Conservation (phyloP, 2,329 filamentous ascomycete species). For the Aspergillus texensis region DNA sequence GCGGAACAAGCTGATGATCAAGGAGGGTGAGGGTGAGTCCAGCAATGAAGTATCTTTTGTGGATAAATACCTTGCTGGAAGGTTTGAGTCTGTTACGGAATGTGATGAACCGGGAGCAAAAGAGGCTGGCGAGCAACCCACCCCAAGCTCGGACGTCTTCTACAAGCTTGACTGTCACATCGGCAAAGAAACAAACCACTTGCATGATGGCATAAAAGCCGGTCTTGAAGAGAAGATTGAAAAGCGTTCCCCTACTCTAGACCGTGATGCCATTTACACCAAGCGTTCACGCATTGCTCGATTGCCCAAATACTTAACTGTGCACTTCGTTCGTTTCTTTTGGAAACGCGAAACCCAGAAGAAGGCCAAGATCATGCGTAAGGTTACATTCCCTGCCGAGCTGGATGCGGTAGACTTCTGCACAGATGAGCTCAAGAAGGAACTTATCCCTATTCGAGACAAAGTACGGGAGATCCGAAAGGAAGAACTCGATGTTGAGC, state of each 20-base stretch:
- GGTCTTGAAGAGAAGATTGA: constrained; percentile 86
- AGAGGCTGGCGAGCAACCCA: constrained; percentile 71
- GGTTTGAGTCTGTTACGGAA: constrained; percentile 75
- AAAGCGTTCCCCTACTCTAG: constrained; percentile 79
- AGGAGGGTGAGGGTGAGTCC: constrained; percentile 49
- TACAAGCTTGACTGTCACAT: constrained; percentile 97
- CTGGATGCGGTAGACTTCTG: constrained; percentile 94
- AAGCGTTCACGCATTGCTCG: constrained; percentile 89
- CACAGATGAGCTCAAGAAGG: constrained; percentile 81
- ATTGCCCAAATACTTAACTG: constrained; percentile 90
- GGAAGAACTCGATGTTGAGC: constrained; percentile 90
- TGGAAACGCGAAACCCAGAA: constrained; percentile 96
- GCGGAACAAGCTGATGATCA: constrained; percentile 73
- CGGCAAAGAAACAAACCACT: constrained; percentile 79
- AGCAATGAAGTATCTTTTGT: constrained; percentile 70
- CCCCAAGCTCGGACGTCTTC: constrained; percentile 72
- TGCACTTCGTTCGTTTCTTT: constrained; percentile 97
- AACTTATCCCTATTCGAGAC: constrained; percentile 88
- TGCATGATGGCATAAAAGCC: constrained; percentile 82
- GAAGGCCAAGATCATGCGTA: constrained; percentile 99
- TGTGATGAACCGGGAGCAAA: constrained; percentile 81
- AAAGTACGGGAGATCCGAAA: constrained; percentile 94
- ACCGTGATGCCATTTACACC: constrained; percentile 79
- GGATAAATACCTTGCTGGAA: constrained; percentile 86
- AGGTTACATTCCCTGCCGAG: constrained; percentile 93